A percentile compares a stretch with the other conserved stretches of the same genome.
phyloP scores from a whole-genome alignment of 495 filamentous ascomycete species.

The Xylaria castorea region DNA sequence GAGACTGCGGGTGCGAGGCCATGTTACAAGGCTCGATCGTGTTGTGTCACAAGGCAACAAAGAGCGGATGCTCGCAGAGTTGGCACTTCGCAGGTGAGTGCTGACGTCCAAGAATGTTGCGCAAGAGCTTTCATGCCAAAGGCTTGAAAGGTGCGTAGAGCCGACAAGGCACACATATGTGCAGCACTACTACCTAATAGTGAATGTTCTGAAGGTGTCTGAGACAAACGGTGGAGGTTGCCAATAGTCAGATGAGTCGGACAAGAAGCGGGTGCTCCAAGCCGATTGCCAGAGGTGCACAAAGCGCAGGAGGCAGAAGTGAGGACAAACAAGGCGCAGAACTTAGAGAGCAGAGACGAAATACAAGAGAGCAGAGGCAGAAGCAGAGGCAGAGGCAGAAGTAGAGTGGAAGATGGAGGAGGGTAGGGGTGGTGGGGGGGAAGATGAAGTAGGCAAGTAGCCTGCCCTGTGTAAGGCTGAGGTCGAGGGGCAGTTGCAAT shows the following conservation, averaged over 20 bases:
- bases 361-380: neutral
- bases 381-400: neutral
- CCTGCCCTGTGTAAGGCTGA: constrained; percentile 22
- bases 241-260: neutral
- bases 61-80: constrained; percentile 13
- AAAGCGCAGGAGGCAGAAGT: neutral
- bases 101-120: neutral
- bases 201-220: neutral
- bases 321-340: neutral
- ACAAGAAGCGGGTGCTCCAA: constrained; percentile 4
- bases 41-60: constrained; percentile 17
- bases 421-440: neutral
- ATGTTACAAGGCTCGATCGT: constrained; percentile 16
- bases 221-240: constrained; percentile 4
- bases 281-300: neutral
- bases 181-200: constrained; percentile 4
- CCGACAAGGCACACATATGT: constrained; percentile 26
- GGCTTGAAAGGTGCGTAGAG: constrained; percentile 17
- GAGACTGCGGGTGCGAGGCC: constrained; percentile 22
- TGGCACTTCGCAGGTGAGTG: neutral
- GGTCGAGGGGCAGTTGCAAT: constrained; percentile 5
- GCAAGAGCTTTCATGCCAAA: constrained; percentile 22
- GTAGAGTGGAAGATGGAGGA: neutral
- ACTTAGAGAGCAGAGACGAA: neutral
- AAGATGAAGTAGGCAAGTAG: neutral